Evolutionary conservation across 2,329 filamentous ascomycete genomes (phyloP), one percentile per base, ranked within the genome.

Genomic region (Colletotrichum camelliae): DNA sequence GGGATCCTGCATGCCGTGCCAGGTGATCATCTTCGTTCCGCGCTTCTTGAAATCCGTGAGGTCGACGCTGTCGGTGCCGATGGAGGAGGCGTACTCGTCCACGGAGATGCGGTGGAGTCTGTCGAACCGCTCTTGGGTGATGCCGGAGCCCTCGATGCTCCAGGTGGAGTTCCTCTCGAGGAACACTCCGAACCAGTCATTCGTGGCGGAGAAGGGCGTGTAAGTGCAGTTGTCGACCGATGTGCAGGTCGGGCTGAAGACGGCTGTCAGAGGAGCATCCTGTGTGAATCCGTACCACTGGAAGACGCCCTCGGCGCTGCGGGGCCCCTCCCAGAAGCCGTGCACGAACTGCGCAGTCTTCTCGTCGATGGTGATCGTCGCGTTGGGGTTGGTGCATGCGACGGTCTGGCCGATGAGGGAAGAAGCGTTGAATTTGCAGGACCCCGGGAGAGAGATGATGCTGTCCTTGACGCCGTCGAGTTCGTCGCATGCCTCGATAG

Each of bases 391-490:
- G 77, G 82, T 57, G 78, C 77, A 74, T 2, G 64, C 66, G 24
- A 60, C 48, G 6, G 66, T 60, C 31, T 84, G 79, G 75, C 68
- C 68, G 8, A 75, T 24, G 12, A 67, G 27, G 5, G 35, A 48
- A 12, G 35, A 31, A 24, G 68, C 60, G 29, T 75, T 35, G 31
- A 72, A 75, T 6, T 33, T 37, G 67, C 72, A 75, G 55, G 35
- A 37, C 12, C 55, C 55, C 3, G 68, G 73, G 3, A 61, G 31
- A 21, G 73, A 67, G 48, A 91, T 84, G 73, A 90, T 87, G 27
- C 81, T 82, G 77, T 90, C 88, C 7, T 82, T 79, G 5, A 89
- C 79, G 10, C 88, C 88, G 78, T 90, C 88, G 48, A 85, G 84
- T 6, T 77, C 77, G 77, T 91, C 89, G 77, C 89, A 91, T 15